A percentile compares a stretch with the other conserved stretches of the same genome.
Evolutionary conservation across 805 yeast genomes (phyloP).

Genomic region (Kodamaea fukazawae): DNA sequence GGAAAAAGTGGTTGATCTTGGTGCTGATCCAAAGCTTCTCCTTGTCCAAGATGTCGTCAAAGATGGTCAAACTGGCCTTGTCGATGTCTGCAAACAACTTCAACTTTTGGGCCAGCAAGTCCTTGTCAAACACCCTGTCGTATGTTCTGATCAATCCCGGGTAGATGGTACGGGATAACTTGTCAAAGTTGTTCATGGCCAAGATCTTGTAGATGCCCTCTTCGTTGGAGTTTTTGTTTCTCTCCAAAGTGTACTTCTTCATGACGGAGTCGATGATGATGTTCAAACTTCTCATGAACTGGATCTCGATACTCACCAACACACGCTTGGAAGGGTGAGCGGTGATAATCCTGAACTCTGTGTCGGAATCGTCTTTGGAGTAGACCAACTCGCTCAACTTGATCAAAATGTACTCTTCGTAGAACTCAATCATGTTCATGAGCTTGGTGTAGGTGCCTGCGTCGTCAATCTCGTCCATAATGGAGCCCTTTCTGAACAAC

Average conservation of each 20-base stretch:
- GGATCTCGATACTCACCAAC: slow-evolving; percentile 42
- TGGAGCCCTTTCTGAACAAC: slow-evolving; percentile 2
- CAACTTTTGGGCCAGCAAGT: slow-evolving; percentile 35
- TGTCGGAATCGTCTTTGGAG: slow-evolving; percentile 15
- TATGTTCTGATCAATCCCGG: slow-evolving; percentile 32
- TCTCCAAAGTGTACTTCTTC: slow-evolving; percentile 36
- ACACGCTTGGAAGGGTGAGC: slow-evolving; percentile 40
- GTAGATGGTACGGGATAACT: slow-evolving; percentile 28
- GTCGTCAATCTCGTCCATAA: slow-evolving; percentile 10
- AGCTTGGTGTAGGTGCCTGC: slow-evolving; percentile 32
- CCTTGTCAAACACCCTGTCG: slow-evolving; percentile 35
- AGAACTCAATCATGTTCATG: slow-evolving; percentile 35
- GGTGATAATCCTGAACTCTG: slow-evolving; percentile 29
- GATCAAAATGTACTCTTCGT: slow-evolving; percentile 32
- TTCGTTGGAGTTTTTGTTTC: slow-evolving; percentile 17
- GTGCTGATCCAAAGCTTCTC: slow-evolving; percentile 35
- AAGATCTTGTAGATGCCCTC: slow-evolving; percentile 35
- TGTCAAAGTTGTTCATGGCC: slow-evolving; percentile 44
- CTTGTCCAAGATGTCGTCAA: slow-evolving; percentile 38
- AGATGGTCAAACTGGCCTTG: slow-evolving; percentile 36
- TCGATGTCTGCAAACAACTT: slow-evolving; percentile 42
- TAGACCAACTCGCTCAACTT: slow-evolving; percentile 29
- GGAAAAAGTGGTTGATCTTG: slow-evolving; percentile 26
- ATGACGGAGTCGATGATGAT: slow-evolving; percentile 40
- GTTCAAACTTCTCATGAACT: slow-evolving; percentile 43